Evolutionary conservation across 2,329 filamentous ascomycete species (phyloP).

Genomic region (Pestalotiopsis sp.): DNA sequence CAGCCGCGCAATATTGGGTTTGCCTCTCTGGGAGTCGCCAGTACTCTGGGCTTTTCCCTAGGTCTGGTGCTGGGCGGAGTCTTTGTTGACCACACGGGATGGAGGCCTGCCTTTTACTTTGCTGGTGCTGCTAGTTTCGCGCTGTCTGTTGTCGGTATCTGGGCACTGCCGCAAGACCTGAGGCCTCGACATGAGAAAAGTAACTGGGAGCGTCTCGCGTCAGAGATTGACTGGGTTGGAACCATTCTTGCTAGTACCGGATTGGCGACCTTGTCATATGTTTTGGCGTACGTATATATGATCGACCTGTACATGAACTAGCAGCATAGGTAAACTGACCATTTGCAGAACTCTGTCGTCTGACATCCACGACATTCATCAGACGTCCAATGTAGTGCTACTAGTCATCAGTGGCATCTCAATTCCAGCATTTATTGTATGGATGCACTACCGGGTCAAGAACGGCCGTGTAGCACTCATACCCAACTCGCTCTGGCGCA

Average conservation of each 20-base stretch:
- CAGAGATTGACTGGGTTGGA: slow-evolving; percentile 52
- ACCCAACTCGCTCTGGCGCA: slow-evolving; percentile 62
- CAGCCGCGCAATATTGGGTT: not conserved
- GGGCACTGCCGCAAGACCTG: slow-evolving; percentile 1
- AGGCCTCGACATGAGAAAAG: not conserved
- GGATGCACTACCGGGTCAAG: slow-evolving; percentile 54
- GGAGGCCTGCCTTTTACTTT: slow-evolving; percentile 33
- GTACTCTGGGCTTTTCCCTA: not conserved
- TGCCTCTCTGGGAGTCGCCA: not conserved
- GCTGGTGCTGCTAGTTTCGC: not conserved
- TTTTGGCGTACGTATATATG: slow-evolving; percentile 38
- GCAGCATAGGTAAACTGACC: not conserved
- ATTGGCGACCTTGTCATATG: slow-evolving; percentile 45
- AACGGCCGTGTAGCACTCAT: slow-evolving; percentile 55
- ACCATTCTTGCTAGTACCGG: slow-evolving; percentile 39
- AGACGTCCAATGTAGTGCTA: slow-evolving; percentile 44
- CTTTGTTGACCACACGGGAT: slow-evolving; percentile 33
- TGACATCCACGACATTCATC: slow-evolving; percentile 27
- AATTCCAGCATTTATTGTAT: slow-evolving; percentile 53
- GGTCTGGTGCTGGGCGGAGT: slow-evolving; percentile 26
- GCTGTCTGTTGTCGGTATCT: not conserved
- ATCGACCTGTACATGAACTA: not conserved
- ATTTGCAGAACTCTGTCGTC: not conserved
- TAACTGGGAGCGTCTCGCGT: not conserved
- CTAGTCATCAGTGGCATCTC: slow-evolving; percentile 44